Evolutionary conservation across 371 early-diverging fungal genomes (phyloP).

Genomic region (Apophysomyces trapeziformis): DNA sequence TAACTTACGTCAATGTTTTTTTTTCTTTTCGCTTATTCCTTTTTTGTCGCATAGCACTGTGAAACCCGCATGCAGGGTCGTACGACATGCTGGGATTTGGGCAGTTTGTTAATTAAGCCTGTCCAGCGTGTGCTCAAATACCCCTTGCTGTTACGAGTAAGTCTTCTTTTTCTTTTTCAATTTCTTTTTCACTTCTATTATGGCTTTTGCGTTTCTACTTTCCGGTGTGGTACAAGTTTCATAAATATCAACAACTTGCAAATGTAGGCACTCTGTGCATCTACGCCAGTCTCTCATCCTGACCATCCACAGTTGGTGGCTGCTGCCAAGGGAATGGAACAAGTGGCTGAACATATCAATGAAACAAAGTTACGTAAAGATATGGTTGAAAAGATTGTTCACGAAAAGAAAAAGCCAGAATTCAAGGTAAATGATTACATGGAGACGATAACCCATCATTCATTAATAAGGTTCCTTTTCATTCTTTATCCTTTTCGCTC

Average conservation of each 20-base stretch:
- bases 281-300: constrained; percentile 62
- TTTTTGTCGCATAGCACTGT: constrained; percentile 30
- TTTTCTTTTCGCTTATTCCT: no score
- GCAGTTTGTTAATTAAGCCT: constrained; percentile 79
- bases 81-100: constrained; percentile 80
- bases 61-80: constrained; percentile 57
- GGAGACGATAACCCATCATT: no score
- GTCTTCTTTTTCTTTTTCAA: constrained; percentile 7
- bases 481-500: neutral
- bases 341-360: constrained; percentile 84
- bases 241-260: constrained; percentile 4
- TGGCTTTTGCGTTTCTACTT: neutral
- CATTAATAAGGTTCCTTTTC: neutral
- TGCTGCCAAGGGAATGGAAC: constrained; percentile 61
- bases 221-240: neutral
- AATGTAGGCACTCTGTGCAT: constrained; percentile 61
- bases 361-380: constrained; percentile 87
- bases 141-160: constrained; percentile 70
- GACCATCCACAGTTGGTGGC: constrained; percentile 60
- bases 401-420: constrained; percentile 68
- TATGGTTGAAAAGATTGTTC: constrained; percentile 84
- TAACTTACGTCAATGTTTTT: constrained; percentile 37
- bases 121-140: constrained; percentile 84
- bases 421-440: constrained; percentile 50
- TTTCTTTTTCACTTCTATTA: neutral